phyloP scores from a whole-genome alignment of 1,139 yeast species.

The Suhomyces anneliseae region DNA sequence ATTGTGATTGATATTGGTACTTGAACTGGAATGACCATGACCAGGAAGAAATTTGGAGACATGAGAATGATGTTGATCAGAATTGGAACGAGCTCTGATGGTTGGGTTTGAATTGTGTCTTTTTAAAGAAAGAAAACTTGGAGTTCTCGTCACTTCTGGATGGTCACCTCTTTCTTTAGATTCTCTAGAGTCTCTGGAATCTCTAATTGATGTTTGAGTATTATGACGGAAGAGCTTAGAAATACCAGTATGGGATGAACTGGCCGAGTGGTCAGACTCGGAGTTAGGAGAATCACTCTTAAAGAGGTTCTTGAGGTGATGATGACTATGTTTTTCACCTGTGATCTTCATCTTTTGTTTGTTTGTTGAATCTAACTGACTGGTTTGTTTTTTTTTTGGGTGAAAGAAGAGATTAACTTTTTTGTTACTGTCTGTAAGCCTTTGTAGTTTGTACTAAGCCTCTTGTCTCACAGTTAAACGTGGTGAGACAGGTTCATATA shows the following conservation, averaged over 20 bases:
- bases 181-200: neutral
- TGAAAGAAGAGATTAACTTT: neutral
- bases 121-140: slow-evolving; percentile 30
- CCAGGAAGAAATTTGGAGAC: slow-evolving; percentile 6
- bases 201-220: neutral
- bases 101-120: slow-evolving; percentile 26
- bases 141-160: slow-evolving; percentile 19
- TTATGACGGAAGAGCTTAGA: slow-evolving; percentile 21
- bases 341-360: neutral
- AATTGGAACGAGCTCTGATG: slow-evolving; percentile 6
- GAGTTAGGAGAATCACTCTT: slow-evolving; percentile 16
- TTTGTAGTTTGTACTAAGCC: too few species aligned
- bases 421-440: too few species aligned
- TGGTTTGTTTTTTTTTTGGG: neutral
- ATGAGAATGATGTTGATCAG: slow-evolving; percentile 9
- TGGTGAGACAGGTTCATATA: too few species aligned
- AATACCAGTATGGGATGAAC: slow-evolving; percentile 20
- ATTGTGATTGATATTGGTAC: neutral
- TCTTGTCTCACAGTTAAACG: too few species aligned
- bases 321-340: slow-evolving; percentile 5
- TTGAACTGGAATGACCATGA: slow-evolving; percentile 1
- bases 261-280: slow-evolving; percentile 1
- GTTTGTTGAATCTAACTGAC: neutral
- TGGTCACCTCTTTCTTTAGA: neutral
- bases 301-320: slow-evolving; percentile 17